A percentile compares a stretch with the other conserved stretches of the same genome.
phyloP scores from a whole-genome alignment of 805 yeast species.

The Komagataella mondaviorum region DNA sequence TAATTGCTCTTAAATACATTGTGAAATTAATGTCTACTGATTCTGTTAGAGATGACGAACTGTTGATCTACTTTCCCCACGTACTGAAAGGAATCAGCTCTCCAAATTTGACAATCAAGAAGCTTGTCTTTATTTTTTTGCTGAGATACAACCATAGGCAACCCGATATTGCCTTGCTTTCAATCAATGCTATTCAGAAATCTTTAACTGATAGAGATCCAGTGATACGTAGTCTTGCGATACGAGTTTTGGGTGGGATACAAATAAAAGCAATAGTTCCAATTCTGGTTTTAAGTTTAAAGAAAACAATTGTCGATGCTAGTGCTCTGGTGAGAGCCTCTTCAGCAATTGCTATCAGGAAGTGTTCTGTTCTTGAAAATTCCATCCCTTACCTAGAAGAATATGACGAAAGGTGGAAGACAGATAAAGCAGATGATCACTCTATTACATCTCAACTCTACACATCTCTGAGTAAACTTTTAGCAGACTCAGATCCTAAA shows the following conservation, averaged over 20 bases:
- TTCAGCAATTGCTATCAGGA: constrained; percentile 63
- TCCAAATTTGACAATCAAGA: constrained; percentile 45
- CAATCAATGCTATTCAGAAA: constrained; percentile 88
- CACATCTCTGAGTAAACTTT: constrained; percentile 32
- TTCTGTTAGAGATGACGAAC: constrained; percentile 23
- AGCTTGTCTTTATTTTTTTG: constrained; percentile 66
- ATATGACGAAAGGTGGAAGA: constrained; percentile 5
- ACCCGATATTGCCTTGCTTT: constrained; percentile 80
- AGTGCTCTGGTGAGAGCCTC: constrained; percentile 72
- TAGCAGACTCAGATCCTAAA: constrained; percentile 49
- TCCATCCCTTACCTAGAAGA: constrained; percentile 9
- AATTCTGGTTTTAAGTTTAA: constrained; percentile 60
- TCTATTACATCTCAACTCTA: constrained; percentile 34
- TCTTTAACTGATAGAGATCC: constrained; percentile 60
- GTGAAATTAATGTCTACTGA: constrained; percentile 27
- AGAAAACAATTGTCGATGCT: constrained; percentile 53
- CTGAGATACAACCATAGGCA: constrained; percentile 67
- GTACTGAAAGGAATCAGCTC: constrained; percentile 82
- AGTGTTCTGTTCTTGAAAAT: constrained; percentile 26
- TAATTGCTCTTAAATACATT: constrained; percentile 46
- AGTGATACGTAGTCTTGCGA: constrained; percentile 53
- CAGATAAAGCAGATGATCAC: constrained; percentile 21
- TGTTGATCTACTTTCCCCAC: constrained; percentile 55
- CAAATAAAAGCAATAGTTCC: constrained; percentile 72
- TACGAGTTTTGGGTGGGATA: constrained; percentile 75